Base-by-base conservation (phyloP, 768 basidiomycete genomes). In the Lactarius quietus region DNA sequence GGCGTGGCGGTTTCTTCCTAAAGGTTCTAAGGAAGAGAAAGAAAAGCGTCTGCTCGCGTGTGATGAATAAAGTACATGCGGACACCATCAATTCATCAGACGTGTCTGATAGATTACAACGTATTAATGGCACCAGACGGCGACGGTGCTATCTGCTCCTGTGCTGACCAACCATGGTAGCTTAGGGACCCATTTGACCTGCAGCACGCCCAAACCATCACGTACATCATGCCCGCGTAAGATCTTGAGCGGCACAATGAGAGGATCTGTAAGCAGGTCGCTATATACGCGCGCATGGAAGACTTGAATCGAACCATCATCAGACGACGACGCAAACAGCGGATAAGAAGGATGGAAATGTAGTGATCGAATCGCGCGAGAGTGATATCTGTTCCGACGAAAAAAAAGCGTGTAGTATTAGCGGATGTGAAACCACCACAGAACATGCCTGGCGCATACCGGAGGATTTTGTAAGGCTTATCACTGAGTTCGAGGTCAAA, bases 231-330 rank as follows among this genome's bases (percentile, higher is more conserved):
- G 97, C n/a, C 95, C 97, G 38, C 92, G 82, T 54, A 99, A 82
- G 59, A 98, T 96, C 78, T 98, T 98, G 72, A 99, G 80, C 23
- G 97, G 97, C 1, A 99, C 96, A 71, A 99, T 98, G 64, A 98
- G 81, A 36, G 97, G 96, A 77, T 99, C 96, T 53, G 92, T 95
- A 86, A 97, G 90, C 54, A 98, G 83, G 75, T 99, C 97, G 72
- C 86, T 90, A 78, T 92, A 98, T 53, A 98, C 91, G 67, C 95
- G 86, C 36, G 90, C 85, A 76, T 99, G 97, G 86, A 99, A 98
- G 70, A 99, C 81, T 75, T 98, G 96, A 70, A 98, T 93, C 48
- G 93, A 88, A 33, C 97, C 97, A 76, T 98, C 97, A 76, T 99
- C 97, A 28, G 95, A 95, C 51, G 93, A 92, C 7, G 93, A 95